A percentile compares a stretch with the other conserved stretches of the same genome.
phyloP scores from a whole-genome alignment of 1,139 yeast genomes.

The Barnettozyma hawaiiensis region DNA sequence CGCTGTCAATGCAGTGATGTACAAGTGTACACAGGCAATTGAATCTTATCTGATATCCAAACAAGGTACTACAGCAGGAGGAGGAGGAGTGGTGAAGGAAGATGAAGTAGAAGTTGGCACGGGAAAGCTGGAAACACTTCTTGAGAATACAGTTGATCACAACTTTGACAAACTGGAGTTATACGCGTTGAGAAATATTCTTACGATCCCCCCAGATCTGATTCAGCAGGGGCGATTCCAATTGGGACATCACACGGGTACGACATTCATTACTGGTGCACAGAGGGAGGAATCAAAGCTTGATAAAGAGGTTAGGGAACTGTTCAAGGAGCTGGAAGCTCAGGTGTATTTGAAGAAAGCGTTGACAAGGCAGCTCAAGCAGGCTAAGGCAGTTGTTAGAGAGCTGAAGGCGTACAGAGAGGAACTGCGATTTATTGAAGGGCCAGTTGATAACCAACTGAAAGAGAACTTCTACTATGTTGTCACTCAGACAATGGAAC shows the following conservation, averaged over 20 bases:
- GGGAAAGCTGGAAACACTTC: slow-evolving; percentile 69
- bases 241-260: slow-evolving; percentile 60
- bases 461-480: slow-evolving; percentile 48
- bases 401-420: slow-evolving; percentile 32
- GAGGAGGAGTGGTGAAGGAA: not conserved
- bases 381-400: slow-evolving; percentile 34
- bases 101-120: slow-evolving; percentile 70
- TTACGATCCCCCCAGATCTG: slow-evolving; percentile 66
- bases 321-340: slow-evolving; percentile 39
- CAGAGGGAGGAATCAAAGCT: slow-evolving; percentile 26
- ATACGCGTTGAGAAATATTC: slow-evolving; percentile 71
- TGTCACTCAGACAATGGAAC: slow-evolving; percentile 34
- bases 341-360: slow-evolving; percentile 43
- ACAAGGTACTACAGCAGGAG: slow-evolving; percentile 23
- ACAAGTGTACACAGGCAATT: slow-evolving; percentile 76
- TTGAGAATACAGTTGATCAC: slow-evolving; percentile 75
- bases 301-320: slow-evolving; percentile 35
- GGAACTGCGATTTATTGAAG: not conserved
- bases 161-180: slow-evolving; percentile 86
- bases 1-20: slow-evolving; percentile 80
- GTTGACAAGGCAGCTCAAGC: slow-evolving; percentile 37
- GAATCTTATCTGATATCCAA: slow-evolving; percentile 54
- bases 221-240: slow-evolving; percentile 57
- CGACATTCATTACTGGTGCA: slow-evolving; percentile 33
- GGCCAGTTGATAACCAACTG: slow-evolving; percentile 32